Evolutionary conservation across 345 rosid genomes (phyloP).

Genomic region (Crucihimalaya himalaica): DNA sequence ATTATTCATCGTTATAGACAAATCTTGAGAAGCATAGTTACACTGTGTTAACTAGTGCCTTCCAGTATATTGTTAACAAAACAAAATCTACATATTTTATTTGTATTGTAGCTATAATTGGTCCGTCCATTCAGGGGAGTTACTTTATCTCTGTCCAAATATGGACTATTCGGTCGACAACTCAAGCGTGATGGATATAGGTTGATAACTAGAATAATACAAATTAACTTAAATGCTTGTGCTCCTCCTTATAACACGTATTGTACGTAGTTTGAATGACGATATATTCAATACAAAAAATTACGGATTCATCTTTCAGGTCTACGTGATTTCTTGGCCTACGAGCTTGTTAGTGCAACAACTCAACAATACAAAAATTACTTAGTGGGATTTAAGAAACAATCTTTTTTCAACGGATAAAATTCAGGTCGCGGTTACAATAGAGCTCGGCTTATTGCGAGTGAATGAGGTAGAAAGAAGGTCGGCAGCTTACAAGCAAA

Average conservation of each 20-base stretch:
- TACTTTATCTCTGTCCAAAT: not conserved
- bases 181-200: not conserved
- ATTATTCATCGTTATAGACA: not conserved
- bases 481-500: too few species aligned
- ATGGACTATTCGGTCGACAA: conserved; percentile 17
- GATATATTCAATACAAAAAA: not conserved
- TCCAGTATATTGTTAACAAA: not conserved
- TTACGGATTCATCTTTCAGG: not conserved
- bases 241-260: not conserved
- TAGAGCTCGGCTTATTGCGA: too few species aligned
- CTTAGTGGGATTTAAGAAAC: too few species aligned
- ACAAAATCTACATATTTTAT: not conserved
- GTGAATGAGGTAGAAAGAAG: too few species aligned
- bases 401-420: too few species aligned
- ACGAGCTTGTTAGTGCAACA: too few species aligned
- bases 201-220: conserved; percentile 7
- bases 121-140: not conserved
- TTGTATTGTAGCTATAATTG: conserved; percentile 24
- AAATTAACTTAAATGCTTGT: not conserved
- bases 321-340: not conserved
- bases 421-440: too few species aligned
- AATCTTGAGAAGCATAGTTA: not conserved
- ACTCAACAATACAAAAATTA: too few species aligned
- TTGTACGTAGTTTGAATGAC: too few species aligned
- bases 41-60: not conserved